Evolutionary conservation across 148 eudicot species (phyloP), one percentile per base, ranked within the genome.

Genomic region (Pouteria glomerata): DNA sequence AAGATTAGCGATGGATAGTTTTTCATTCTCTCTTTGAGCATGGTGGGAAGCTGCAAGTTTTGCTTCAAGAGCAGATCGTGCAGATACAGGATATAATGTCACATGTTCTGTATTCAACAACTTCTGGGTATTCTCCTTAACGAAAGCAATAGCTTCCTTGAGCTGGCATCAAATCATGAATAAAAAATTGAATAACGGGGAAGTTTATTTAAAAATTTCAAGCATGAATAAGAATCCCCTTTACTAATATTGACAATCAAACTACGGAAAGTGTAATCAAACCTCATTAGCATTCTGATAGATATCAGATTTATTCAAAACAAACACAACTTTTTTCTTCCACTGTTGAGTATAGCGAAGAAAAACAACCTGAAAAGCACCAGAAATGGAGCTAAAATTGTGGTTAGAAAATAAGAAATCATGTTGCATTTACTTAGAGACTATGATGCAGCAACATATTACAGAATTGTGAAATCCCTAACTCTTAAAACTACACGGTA

Each of bases 331-430:
- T 67, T 79, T 91, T 67, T 95, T 91, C 93, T 88, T 95, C 98
- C 98, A 95, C 71, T 95, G 97, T 59, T 91, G 98, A 41, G 88
- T 91, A 78, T 95, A 95, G 41, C 91, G 97, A 27, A 95, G 89
- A 84, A 95, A 95, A 69, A 86, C 72, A 80, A 95, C 92, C 98
- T 95, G 89, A 67, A 76, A 85, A 74, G 74, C 71, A 79, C 58
- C 78, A 79, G 15, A 58, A 50, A 57, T 34, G 41, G 52, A 74
- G 47, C 19, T 23, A 34, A 55, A 63, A 73, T 77, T 53, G 73
- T 39, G 66, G 45, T 63, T n/a, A 37, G 8, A 7, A 35, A 31
- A 45, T 65, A 29, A 29, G 18, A 29, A 27, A 63, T 39, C 50
- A 39, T 63, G 67, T 24, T 10, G 23, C 8, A 56, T 21, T 56